These are phyloP conservation scores for Candida glucosophila DNA, from an alignment of 1,139 yeast genomes.

Conservation along the genomic window DNA sequence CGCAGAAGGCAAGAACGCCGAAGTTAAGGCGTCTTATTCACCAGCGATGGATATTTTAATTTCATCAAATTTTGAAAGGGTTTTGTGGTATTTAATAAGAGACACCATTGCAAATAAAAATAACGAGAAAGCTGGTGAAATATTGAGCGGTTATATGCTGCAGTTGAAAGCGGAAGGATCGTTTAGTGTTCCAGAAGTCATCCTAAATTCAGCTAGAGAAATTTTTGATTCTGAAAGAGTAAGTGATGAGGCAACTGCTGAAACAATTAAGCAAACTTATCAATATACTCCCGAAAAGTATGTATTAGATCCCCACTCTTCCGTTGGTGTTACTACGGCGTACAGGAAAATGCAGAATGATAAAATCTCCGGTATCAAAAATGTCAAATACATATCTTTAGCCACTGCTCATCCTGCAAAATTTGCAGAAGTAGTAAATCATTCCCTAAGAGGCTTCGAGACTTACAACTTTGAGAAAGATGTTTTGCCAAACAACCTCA, in stretches of 20 bases:
- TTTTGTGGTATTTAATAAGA: constrained; percentile 87
- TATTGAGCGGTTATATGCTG: constrained; percentile 68
- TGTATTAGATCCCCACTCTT: constrained; percentile 92
- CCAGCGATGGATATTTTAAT: constrained; percentile 99
- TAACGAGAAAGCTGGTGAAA: constrained; percentile 67
- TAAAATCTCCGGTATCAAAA: constrained; percentile 19
- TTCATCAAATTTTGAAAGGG: constrained; percentile 92
- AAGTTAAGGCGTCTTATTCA: constrained; percentile 82
- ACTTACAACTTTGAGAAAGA: constrained; percentile 81
- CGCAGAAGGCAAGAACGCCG: constrained; percentile 26
- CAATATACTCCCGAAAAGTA: constrained; percentile 54
- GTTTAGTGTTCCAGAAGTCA: constrained; percentile 60
- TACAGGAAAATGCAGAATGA: constrained; percentile 51
- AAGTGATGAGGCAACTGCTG: constrained; percentile 64
- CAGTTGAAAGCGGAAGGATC: constrained; percentile 70
- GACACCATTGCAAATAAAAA: constrained; percentile 47
- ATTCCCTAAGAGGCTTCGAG: constrained; percentile 55
- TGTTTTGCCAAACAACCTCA: constrained; percentile 84
- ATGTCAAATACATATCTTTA: constrained; percentile 60
- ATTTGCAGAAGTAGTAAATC: constrained; percentile 90
- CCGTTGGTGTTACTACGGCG: constrained; percentile 84
- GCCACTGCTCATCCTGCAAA: constrained; percentile 99
- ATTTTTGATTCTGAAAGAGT: constrained; percentile 79
- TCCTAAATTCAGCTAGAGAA: constrained; percentile 54
- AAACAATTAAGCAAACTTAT: constrained; percentile 68